phyloP scores from a whole-genome alignment of 345 rosid species.

The Aurinia saxatilis region DNA sequence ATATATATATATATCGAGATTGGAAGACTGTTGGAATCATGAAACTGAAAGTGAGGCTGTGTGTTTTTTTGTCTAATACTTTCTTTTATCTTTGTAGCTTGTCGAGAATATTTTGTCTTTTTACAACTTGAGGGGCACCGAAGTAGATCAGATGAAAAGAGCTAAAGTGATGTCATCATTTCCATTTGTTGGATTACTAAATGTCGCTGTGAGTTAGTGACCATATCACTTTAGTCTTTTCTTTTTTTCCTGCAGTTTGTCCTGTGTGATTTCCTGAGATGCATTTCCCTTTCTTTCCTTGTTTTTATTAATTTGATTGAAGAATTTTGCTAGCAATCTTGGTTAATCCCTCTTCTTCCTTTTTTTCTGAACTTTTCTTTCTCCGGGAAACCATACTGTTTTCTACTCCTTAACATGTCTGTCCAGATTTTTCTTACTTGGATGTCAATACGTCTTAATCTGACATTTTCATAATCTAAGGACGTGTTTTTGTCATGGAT shows the following conservation, averaged over 20 bases:
- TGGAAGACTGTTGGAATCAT: neutral
- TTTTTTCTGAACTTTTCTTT: neutral
- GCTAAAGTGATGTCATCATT: conserved; percentile 30
- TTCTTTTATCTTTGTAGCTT: conserved; percentile 40
- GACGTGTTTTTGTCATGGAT: neutral
- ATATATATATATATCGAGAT: conserved; percentile 3
- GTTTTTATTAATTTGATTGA: neutral
- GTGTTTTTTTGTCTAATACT: conserved; percentile 13
- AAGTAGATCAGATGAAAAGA: conserved; percentile 11
- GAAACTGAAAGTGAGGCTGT: neutral
- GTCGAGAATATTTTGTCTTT: conserved; percentile 56
- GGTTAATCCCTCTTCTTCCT: neutral
- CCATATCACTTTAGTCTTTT: neutral
- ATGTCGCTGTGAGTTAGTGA: conserved; percentile 72
- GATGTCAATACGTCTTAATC: neutral
- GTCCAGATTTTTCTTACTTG: neutral
- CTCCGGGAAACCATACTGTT: neutral
- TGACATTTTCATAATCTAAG: neutral
- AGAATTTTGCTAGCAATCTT: neutral
- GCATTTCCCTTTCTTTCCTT: conserved; percentile 4
- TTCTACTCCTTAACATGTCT: neutral
- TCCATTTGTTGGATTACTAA: conserved; percentile 65
- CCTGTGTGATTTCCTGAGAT: conserved; percentile 3
- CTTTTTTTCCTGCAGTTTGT: neutral
- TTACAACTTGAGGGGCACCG: conserved; percentile 34